phyloP scores from a whole-genome alignment of 179 eudicot genomes.

The Drosera spatulata region DNA sequence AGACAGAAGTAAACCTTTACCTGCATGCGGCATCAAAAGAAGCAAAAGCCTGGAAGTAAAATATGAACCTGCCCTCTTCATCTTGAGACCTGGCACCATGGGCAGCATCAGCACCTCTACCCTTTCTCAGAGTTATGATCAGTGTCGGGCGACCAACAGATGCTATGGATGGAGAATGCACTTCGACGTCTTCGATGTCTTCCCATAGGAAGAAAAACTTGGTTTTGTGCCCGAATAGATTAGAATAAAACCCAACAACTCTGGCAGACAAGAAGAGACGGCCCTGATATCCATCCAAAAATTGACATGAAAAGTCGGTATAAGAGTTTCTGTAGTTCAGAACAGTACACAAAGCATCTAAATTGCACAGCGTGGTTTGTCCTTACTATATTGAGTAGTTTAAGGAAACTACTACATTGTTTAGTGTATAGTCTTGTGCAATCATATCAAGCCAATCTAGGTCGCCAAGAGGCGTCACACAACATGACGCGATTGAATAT shows the following conservation, averaged over 20 bases:
- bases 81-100: conserved; percentile 71
- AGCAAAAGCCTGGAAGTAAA: conserved; percentile 72
- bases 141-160: conserved; percentile 75
- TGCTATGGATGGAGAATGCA: conserved; percentile 51
- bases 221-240: conserved; percentile 75
- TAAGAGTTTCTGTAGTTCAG: too few relatives aligned
- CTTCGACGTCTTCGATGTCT: conserved; percentile 74
- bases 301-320: too few relatives aligned
- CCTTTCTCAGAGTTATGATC: conserved; percentile 59
- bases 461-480: too few relatives aligned
- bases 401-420: too few relatives aligned
- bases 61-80: conserved; percentile 74
- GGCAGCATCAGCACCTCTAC: conserved; percentile 64
- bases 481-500: too few relatives aligned
- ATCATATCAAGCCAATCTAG: too few relatives aligned
- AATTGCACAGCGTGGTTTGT: too few relatives aligned
- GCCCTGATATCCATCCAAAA: conserved; percentile 31
- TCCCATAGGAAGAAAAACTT: conserved; percentile 81
- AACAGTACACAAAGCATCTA: too few relatives aligned
- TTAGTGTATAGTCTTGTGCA: too few relatives aligned
- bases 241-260: conserved; percentile 74
- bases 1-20: conserved; percentile 1
- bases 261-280: conserved; percentile 85
- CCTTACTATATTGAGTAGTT: too few relatives aligned
- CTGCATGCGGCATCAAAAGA: conserved; percentile 9